phyloP scores from a whole-genome alignment of 2,329 filamentous ascomycete genomes.

The Alternaria gansuensis region DNA sequence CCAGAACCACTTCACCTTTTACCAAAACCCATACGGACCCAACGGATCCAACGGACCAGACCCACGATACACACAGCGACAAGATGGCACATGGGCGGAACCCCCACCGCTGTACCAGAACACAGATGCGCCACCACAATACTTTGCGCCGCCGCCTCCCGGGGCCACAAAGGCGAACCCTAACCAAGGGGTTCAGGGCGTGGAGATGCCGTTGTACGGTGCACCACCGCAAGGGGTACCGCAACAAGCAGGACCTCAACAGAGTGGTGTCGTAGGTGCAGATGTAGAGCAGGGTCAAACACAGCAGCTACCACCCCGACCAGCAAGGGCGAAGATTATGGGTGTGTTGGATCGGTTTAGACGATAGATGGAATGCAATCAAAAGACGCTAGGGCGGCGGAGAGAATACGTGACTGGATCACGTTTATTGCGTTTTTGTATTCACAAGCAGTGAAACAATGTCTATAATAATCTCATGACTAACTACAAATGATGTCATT shows the following conservation, averaged over 20 bases:
- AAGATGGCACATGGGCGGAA: slow-evolving; percentile 45
- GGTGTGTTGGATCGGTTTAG: slow-evolving; percentile 43
- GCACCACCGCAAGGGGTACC: slow-evolving; percentile 11
- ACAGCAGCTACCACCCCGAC: slow-evolving; percentile 39
- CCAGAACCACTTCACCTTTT: slow-evolving; percentile 54
- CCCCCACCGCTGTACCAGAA: slow-evolving; percentile 48
- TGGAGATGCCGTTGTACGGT: slow-evolving; percentile 45
- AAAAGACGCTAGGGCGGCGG: not conserved
- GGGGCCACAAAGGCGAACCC: slow-evolving; percentile 44
- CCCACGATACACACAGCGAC: slow-evolving; percentile 35
- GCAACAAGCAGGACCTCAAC: slow-evolving; percentile 34
- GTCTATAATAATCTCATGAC: slow-evolving; percentile 9
- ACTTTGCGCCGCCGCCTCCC: slow-evolving; percentile 44
- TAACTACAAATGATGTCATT: slow-evolving; percentile 3
- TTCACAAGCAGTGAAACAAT: not conserved
- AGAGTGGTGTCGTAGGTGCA: slow-evolving; percentile 42
- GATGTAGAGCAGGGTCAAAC: slow-evolving; percentile 30
- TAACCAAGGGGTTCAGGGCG: slow-evolving; percentile 30
- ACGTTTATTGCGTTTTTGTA: slow-evolving; percentile 5
- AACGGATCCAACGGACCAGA: slow-evolving; percentile 6
- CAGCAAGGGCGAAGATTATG: slow-evolving; percentile 44
- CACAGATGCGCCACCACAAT: slow-evolving; percentile 48
- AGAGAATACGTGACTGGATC: slow-evolving; percentile 8
- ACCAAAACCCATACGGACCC: slow-evolving; percentile 38
- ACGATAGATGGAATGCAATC: slow-evolving; percentile 25